These are phyloP conservation scores for Microthyrium microscopicum DNA, from an alignment of 2,329 filamentous ascomycete species.

Conservation along the genomic window DNA sequence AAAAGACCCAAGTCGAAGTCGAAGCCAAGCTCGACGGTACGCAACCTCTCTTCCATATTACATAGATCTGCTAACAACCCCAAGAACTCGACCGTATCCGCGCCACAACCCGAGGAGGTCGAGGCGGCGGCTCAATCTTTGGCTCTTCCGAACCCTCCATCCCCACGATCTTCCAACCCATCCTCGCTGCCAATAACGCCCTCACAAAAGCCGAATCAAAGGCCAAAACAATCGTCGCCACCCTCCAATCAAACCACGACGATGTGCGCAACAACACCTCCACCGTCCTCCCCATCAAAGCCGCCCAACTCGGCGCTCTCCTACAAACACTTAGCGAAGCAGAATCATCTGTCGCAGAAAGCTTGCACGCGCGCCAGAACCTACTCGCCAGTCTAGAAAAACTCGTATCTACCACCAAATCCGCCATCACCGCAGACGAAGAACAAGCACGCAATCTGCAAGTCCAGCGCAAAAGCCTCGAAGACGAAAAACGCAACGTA, in stretches of 20 bases:
- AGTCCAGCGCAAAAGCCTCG: constrained; percentile 53
- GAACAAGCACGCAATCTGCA: constrained; percentile 45
- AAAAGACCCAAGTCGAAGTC: constrained; percentile 60
- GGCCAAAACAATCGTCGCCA: constrained; percentile 51
- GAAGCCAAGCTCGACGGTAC: constrained; percentile 65
- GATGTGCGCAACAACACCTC: constrained; percentile 51
- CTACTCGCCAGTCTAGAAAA: constrained; percentile 71
- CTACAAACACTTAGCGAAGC: constrained; percentile 77
- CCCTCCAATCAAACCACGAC: constrained; percentile 70
- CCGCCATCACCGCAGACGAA: constrained; percentile 54
- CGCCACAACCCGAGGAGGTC: constrained; percentile 30
- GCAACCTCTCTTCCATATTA: constrained; percentile 11
- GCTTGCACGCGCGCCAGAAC: constrained; percentile 66
- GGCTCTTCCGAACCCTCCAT: constrained; percentile 38
- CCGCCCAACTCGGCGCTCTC: constrained; percentile 75
- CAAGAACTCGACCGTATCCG: constrained; percentile 43
- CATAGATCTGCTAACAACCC: neutral
- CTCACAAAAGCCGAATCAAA: constrained; percentile 59
- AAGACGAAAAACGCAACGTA: constrained; percentile 71
- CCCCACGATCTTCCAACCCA: constrained; percentile 58
- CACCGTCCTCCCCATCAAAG: constrained; percentile 77
- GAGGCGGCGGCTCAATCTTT: constrained; percentile 54
- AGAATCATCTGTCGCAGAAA: constrained; percentile 75
- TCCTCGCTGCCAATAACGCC: constrained; percentile 59
- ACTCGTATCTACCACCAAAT: constrained; percentile 57